Conservation (phyloP, 2,329 filamentous ascomycete species). For the Epichloe elymi region DNA sequence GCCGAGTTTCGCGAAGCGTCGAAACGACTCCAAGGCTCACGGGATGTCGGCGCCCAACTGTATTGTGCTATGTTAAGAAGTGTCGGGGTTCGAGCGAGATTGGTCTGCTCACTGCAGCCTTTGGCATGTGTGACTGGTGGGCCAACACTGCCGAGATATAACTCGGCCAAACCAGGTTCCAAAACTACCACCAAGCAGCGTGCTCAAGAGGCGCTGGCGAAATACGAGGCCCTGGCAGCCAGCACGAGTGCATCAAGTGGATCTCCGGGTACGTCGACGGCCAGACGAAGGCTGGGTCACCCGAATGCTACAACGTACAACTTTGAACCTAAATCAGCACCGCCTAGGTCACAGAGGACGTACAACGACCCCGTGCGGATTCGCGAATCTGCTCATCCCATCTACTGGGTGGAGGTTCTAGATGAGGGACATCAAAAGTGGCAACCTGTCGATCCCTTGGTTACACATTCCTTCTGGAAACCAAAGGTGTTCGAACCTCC, state of each 20-base stretch:
- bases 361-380: slow-evolving; percentile 30
- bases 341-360: slow-evolving; percentile 18
- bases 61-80: slow-evolving; percentile 78
- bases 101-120: slow-evolving; percentile 84
- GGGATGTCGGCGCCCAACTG: slow-evolving; percentile 79
- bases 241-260: slow-evolving; percentile 15
- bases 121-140: slow-evolving; percentile 52
- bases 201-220: slow-evolving; percentile 9
- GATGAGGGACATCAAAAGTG: slow-evolving; percentile 81
- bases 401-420: slow-evolving; percentile 92
- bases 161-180: slow-evolving; percentile 13
- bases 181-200: slow-evolving; percentile 22
- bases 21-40: slow-evolving; percentile 58
- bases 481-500: slow-evolving; percentile 72
- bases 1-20: slow-evolving; percentile 64
- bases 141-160: slow-evolving; percentile 33
- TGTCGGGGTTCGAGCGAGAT: slow-evolving; percentile 66
- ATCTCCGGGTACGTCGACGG: slow-evolving; percentile 21
- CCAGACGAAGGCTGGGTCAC: slow-evolving; percentile 37
- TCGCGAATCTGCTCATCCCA: slow-evolving; percentile 61
- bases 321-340: slow-evolving; percentile 30
- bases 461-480: slow-evolving; percentile 64
- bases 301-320: slow-evolving; percentile 40
- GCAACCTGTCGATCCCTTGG: slow-evolving; percentile 76
- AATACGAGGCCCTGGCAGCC: slow-evolving; percentile 25